These are phyloP conservation scores for Pisolithus orientalis DNA, from an alignment of 768 basidiomycete species.

Conservation along the genomic window DNA sequence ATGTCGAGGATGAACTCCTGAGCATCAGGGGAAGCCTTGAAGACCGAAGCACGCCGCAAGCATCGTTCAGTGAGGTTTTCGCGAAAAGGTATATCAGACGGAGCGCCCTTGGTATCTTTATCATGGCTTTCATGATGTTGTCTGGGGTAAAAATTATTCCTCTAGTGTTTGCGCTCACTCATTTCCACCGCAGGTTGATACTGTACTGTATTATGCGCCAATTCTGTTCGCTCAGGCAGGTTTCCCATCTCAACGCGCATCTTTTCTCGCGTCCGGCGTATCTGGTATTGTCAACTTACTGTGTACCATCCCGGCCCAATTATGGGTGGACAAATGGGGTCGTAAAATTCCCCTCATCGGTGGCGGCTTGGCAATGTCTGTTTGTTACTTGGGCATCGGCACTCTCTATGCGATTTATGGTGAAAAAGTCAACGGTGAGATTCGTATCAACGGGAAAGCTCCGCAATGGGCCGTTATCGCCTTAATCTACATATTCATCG, in stretches of 20 bases:
- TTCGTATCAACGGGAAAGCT: slow-evolving; percentile 16
- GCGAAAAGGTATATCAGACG: slow-evolving; percentile 25
- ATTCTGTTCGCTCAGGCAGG: slow-evolving; percentile 45
- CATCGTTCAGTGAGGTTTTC: slow-evolving; percentile 24
- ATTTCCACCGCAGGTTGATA: slow-evolving; percentile 18
- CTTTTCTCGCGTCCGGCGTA: slow-evolving; percentile 46
- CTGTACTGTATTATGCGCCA: slow-evolving; percentile 36
- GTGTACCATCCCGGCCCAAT: slow-evolving; percentile 32
- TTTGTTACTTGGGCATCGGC: slow-evolving; percentile 37
- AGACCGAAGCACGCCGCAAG: slow-evolving; percentile 12
- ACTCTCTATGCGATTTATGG: slow-evolving; percentile 37
- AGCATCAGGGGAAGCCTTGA: slow-evolving; percentile 17
- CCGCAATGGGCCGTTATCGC: slow-evolving; percentile 36
- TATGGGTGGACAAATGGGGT: slow-evolving; percentile 36
- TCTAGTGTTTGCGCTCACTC: neutral
- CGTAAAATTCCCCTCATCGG: slow-evolving; percentile 32
- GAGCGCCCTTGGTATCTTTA: slow-evolving; percentile 35
- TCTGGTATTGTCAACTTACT: slow-evolving; percentile 40
- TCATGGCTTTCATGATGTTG: slow-evolving; percentile 41
- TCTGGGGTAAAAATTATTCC: slow-evolving; percentile 11
- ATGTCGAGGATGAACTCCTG: slow-evolving; percentile 16
- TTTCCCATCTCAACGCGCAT: slow-evolving; percentile 39
- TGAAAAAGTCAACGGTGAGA: slow-evolving; percentile 19
- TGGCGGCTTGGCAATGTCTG: slow-evolving; percentile 36
- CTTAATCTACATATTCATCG: slow-evolving; percentile 42